Conservation (phyloP, 495 filamentous ascomycete species). For the Friedmanniomyces endolithicus region DNA sequence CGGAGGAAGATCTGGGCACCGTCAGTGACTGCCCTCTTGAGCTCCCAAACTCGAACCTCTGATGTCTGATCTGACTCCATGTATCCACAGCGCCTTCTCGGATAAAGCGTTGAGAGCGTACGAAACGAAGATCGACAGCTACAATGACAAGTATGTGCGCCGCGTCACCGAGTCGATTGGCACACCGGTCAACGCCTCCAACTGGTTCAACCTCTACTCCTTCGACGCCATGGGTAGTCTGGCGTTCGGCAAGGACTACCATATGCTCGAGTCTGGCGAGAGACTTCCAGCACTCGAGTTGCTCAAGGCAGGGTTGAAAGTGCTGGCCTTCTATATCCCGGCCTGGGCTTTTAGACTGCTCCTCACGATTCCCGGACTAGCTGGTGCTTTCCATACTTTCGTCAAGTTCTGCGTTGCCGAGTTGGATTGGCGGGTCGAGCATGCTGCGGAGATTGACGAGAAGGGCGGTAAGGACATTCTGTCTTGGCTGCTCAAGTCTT, state of each 20-base stretch:
- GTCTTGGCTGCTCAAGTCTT: slow-evolving; percentile 7
- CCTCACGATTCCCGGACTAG: slow-evolving; percentile 3
- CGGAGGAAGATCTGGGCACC: slow-evolving; percentile 34
- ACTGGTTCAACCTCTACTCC: slow-evolving; percentile 30
- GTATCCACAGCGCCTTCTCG: slow-evolving; percentile 9
- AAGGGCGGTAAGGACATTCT: slow-evolving; percentile 8
- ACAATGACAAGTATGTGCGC: slow-evolving; percentile 24
- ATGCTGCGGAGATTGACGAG: neutral
- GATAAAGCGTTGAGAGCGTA: slow-evolving; percentile 30
- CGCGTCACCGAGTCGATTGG: slow-evolving; percentile 18
- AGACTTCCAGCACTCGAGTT: slow-evolving; percentile 17
- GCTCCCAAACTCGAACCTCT: no score
- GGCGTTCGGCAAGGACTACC: slow-evolving; percentile 30
- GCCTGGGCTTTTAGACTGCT: slow-evolving; percentile 15
- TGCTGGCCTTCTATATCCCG: slow-evolving; percentile 14
- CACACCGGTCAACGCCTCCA: slow-evolving; percentile 23
- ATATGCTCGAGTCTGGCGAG: slow-evolving; percentile 20
- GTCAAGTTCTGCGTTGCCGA: slow-evolving; percentile 9
- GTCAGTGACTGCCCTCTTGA: slow-evolving; percentile 16
- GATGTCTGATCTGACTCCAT: slow-evolving; percentile 12
- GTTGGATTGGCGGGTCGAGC: slow-evolving; percentile 8
- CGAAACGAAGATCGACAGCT: slow-evolving; percentile 24
- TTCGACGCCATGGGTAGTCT: slow-evolving; percentile 33
- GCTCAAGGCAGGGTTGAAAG: slow-evolving; percentile 18
- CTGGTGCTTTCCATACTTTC: slow-evolving; percentile 12